Evolutionary conservation across 148 eudicot genomes (phyloP), one percentile per base, ranked within the genome.

Genomic region (Bassia scoparia): DNA sequence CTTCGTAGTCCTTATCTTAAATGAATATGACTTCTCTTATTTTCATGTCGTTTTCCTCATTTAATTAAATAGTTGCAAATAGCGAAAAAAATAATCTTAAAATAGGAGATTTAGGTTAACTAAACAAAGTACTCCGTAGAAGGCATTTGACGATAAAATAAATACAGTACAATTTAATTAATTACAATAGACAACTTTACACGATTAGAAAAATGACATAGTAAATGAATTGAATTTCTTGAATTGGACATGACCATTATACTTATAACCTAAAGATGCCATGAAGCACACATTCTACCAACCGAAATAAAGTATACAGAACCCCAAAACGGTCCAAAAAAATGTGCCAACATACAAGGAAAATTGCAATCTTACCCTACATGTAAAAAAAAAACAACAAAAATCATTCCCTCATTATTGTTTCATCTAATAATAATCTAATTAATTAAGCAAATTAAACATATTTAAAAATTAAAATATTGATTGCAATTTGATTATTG

Each of bases 301-400:
- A 34, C 63, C 63, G 63, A 29, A 31, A 21, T 33, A 61, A 33
- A 61, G 66, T 61, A 17, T 31, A 61, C 17, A 61, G 43, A 31
- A 37, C 27, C 9, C 35, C 27, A 61, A 33, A 31, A 33, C 37
- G 43, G 66, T 34, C 67, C 18, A n/a, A 37, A 52, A 59, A 61
- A 35, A 37, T 37, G 27, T 63, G 67, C 67, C 18, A 63, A 61
- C 24, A 26, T 61, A 63, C 37, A 63, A 64, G 14, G 54, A 35
- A 37, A 37, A n/a, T 26, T 10, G 16, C 55, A 23, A 41, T 34
- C 15, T 5, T 16, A 35, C 43, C 29, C 44, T 52, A 69, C 72
- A n/a, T 50, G 17, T 35, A 20, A 49, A 64, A 41, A 20, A 2
- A 48, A 13, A 31, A 68, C 0, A 20, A 27, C 41, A 26, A 38